Conservation (phyloP, 2,329 filamentous ascomycete genomes). For the Didymella segeticola region DNA sequence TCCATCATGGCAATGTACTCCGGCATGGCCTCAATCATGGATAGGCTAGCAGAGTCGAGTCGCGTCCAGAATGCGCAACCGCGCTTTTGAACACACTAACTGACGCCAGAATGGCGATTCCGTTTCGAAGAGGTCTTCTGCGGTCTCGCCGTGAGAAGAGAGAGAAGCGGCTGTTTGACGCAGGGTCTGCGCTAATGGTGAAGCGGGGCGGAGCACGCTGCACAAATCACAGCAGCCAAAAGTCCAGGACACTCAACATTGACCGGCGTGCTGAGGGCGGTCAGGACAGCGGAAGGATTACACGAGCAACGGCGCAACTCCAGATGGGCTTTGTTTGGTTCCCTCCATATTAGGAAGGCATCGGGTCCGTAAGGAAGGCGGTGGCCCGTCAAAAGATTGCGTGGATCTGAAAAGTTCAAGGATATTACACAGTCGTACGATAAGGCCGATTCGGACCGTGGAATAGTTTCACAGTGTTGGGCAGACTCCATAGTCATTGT, state of each 20-base stretch:
- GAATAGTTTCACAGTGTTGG: not conserved
- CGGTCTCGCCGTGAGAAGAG: slow-evolving; percentile 12
- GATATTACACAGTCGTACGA: not conserved
- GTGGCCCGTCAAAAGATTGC: not conserved
- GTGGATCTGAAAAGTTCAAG: not conserved
- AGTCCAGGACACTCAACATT: not conserved
- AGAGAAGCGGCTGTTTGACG: slow-evolving; percentile 2
- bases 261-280: not conserved
- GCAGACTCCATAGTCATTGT: no score
- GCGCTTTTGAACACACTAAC: slow-evolving; percentile 5
- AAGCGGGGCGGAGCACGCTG: not conserved
- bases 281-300: not conserved
- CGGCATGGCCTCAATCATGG: not conserved
- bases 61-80: slow-evolving; percentile 9
- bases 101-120: slow-evolving; percentile 6
- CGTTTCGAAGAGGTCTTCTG: slow-evolving; percentile 3
- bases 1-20: slow-evolving; percentile 8
- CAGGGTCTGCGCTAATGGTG: slow-evolving; percentile 16
- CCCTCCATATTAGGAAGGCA: not conserved
- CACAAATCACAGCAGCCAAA: slow-evolving; percentile 1
- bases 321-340: not conserved
- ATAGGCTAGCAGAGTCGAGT: slow-evolving; percentile 13
- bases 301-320: not conserved
- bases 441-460: not conserved
- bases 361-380: not conserved